These are phyloP conservation scores for Canavalia ensiformis DNA, from an alignment of 306 rosid species.

Conservation along the genomic window DNA sequence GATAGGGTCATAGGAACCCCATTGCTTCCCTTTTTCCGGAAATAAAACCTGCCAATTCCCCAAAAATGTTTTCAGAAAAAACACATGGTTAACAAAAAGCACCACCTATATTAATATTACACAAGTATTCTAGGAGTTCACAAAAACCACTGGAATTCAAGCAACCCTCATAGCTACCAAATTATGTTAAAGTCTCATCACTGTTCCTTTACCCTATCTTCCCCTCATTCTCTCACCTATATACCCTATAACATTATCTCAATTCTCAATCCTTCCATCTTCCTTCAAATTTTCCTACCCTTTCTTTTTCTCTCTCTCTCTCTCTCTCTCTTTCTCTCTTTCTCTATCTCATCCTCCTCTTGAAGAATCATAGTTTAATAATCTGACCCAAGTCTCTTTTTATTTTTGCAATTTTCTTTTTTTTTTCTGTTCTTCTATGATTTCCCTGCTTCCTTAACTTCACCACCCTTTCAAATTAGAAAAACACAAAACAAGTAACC, in stretches of 20 bases:
- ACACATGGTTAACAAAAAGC: conserved; percentile 38
- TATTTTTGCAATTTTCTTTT: background rate
- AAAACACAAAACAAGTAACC: too few relatives aligned
- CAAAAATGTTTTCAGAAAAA: conserved; percentile 34
- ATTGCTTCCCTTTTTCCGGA: conserved; percentile 51
- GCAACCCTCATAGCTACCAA: conserved; percentile 24
- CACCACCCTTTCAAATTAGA: background rate
- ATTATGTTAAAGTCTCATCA: conserved; percentile 28
- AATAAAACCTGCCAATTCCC: conserved; percentile 48
- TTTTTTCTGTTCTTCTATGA: background rate
- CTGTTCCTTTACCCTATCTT: conserved; percentile 57
- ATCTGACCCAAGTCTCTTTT: background rate
- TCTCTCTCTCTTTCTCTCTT: background rate
- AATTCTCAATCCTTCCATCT: conserved; percentile 1
- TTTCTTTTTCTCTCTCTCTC: background rate
- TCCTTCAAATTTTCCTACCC: background rate
- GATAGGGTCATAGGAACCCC: conserved; percentile 31
- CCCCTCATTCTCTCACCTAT: background rate
- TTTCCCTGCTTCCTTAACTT: background rate
- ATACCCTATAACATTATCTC: conserved; percentile 39
- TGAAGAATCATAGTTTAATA: background rate
- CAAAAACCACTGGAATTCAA: conserved; percentile 58
- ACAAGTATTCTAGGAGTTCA: conserved; percentile 56
- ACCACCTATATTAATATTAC: background rate
- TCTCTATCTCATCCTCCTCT: too few relatives aligned